A percentile compares a stretch with the other conserved stretches of the same genome.
These are phyloP conservation scores for Cladosporium sp. DNA, from an alignment of 2,329 filamentous ascomycete species.

Conservation along the genomic window DNA sequence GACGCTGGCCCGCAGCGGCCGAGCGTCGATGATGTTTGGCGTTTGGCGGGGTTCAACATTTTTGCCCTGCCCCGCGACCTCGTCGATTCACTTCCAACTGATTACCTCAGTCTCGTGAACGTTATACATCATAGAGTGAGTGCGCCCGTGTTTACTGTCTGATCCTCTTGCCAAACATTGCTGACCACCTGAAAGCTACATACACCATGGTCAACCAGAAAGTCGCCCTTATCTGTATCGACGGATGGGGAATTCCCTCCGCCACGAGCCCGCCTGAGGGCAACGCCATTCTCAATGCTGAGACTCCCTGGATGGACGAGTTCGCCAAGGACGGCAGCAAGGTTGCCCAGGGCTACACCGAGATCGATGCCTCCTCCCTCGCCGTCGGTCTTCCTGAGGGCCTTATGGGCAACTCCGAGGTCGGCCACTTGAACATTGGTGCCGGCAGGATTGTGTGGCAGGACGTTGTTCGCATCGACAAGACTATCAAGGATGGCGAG, in stretches of 20 bases:
- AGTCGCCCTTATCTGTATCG: constrained; percentile 84
- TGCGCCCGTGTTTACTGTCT: too few species aligned
- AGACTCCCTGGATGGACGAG: constrained; percentile 92
- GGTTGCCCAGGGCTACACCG: constrained; percentile 77
- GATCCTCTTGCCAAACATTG: background rate
- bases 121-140: constrained; percentile 4
- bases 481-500: constrained; percentile 80
- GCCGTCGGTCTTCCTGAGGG: constrained; percentile 95
- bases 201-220: constrained; percentile 66
- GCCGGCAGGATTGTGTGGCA: constrained; percentile 98
- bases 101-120: background rate
- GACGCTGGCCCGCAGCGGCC: background rate
- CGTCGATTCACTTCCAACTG: background rate
- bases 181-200: background rate
- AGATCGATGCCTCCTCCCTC: constrained; percentile 92
- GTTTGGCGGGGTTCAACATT: constrained; percentile 12
- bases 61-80: background rate
- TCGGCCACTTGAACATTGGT: constrained; percentile 97
- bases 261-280: constrained; percentile 78
- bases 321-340: constrained; percentile 65
- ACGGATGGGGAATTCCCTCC: constrained; percentile 91
- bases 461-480: constrained; percentile 84
- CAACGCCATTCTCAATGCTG: constrained; percentile 89
- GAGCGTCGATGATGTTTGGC: background rate
- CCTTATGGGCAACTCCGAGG: constrained; percentile 98